Conservation (phyloP, 1,284 basidiomycete species). For the Rhodotorula sp. region DNA sequence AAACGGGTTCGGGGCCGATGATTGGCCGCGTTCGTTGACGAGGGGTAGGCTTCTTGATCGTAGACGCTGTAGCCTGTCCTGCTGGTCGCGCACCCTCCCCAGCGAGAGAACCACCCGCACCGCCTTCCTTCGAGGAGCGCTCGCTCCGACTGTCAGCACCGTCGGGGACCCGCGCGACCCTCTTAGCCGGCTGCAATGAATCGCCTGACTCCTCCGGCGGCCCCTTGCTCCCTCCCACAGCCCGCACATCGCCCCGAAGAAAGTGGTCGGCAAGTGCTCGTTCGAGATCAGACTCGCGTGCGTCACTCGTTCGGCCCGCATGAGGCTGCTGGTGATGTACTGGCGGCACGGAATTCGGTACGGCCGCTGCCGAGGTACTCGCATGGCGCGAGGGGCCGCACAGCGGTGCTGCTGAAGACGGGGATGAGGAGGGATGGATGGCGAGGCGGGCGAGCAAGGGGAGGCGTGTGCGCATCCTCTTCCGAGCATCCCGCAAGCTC, state of each 20-base stretch:
- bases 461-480: constrained; percentile 32
- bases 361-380: not conserved
- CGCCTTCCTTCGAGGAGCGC: too few relatives aligned
- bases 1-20: not conserved
- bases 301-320: not conserved
- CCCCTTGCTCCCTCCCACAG: not conserved
- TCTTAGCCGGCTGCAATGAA: not conserved
- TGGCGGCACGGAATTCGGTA: too few relatives aligned
- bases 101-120: too few relatives aligned
- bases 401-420: not conserved
- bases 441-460: constrained; percentile 9
- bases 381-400: not conserved
- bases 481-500: constrained; percentile 26
- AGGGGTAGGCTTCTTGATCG: too few relatives aligned
- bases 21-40: not conserved
- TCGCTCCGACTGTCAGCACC: too few relatives aligned
- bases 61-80: too few relatives aligned
- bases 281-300: not conserved
- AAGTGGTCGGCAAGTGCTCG: constrained; percentile 2
- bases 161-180: too few relatives aligned
- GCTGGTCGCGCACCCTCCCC: too few relatives aligned
- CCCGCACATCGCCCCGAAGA: not conserved
- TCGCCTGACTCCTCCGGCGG: too few relatives aligned
- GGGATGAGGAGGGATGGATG: not conserved
- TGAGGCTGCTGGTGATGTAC: too few relatives aligned